These are phyloP conservation scores for Sonneratia caseolaris DNA, from an alignment of 345 rosid species.

Conservation along the genomic window DNA sequence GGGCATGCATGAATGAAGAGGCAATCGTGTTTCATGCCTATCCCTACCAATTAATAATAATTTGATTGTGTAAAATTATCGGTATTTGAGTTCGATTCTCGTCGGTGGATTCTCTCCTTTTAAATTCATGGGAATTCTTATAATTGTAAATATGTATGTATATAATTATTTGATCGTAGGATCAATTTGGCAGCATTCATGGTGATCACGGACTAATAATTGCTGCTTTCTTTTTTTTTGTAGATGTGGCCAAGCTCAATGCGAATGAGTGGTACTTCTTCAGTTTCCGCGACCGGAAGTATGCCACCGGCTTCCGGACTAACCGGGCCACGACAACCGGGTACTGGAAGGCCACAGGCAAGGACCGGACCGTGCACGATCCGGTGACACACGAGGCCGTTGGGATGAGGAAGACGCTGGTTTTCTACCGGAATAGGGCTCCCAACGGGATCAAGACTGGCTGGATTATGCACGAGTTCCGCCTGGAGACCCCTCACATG, in stretches of 20 bases:
- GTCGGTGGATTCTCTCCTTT: too few species aligned
- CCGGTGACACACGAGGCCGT: constrained; percentile 50
- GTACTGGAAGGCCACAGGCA: constrained; percentile 32
- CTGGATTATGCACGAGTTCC: constrained; percentile 99
- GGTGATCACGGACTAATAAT: background rate
- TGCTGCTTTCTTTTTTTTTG: background rate
- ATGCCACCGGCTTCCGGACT: constrained; percentile 28
- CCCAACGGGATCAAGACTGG: constrained; percentile 92
- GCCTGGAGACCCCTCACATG: constrained; percentile 80
- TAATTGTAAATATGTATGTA: too few species aligned
- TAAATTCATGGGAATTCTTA: too few species aligned
- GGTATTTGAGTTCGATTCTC: too few species aligned
- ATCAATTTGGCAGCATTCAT: too few species aligned
- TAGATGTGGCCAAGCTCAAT: constrained; percentile 90
- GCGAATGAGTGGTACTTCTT: constrained; percentile 97
- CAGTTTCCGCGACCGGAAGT: constrained; percentile 87
- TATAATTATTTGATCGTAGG: too few species aligned
- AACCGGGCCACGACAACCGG: too few species aligned
- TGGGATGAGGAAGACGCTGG: constrained; percentile 97
- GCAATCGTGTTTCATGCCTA: background rate
- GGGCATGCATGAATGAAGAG: background rate
- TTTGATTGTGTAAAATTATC: too few species aligned
- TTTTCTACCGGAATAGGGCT: constrained; percentile 79
- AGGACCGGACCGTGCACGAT: constrained; percentile 77
- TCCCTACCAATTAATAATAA: background rate